Evolutionary conservation across 73 alveolate species (phyloP).

Genomic region (Tetrahymena borealis): DNA sequence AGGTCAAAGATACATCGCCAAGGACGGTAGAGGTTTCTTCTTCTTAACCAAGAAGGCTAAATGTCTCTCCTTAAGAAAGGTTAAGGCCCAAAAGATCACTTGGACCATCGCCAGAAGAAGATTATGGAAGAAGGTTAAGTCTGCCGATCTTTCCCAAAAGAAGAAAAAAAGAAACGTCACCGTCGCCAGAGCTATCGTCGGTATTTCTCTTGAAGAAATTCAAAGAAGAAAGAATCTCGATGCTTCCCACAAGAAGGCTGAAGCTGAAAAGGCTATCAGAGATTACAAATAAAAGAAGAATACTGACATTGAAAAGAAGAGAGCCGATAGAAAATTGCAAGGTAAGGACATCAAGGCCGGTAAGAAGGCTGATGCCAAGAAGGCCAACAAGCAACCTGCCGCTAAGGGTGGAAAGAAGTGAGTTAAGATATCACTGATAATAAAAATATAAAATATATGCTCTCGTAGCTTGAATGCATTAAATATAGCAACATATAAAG

Average conservation of each 20-base stretch:
- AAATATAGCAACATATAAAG: neutral
- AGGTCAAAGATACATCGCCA: constrained; percentile 81
- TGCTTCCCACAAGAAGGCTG: constrained; percentile 45
- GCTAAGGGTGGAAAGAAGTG: constrained; percentile 1
- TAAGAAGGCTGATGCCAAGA: neutral
- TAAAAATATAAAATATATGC: neutral
- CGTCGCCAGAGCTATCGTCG: constrained; percentile 91
- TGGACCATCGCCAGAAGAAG: constrained; percentile 96
- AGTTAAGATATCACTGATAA: neutral
- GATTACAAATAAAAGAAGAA: constrained; percentile 72
- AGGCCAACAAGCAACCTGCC: neutral
- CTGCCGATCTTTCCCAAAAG: constrained; percentile 69
- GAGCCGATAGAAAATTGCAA: constrained; percentile 8
- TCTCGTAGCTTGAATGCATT: neutral
- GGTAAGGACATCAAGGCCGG: neutral
- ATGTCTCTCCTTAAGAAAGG: constrained; percentile 65
- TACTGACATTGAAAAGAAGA: constrained; percentile 29
- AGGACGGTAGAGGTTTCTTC: constrained; percentile 83
- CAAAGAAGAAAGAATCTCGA: constrained; percentile 75
- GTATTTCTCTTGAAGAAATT: constrained; percentile 86
- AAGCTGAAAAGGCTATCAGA: constrained; percentile 75
- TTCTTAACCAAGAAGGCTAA: constrained; percentile 71
- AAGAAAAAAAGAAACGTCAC: constrained; percentile 76
- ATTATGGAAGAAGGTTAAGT: constrained; percentile 82
- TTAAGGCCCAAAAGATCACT: constrained; percentile 79